Conservation (phyloP, 139 green algal species). For the Tetradesmus lagerheimii region DNA sequence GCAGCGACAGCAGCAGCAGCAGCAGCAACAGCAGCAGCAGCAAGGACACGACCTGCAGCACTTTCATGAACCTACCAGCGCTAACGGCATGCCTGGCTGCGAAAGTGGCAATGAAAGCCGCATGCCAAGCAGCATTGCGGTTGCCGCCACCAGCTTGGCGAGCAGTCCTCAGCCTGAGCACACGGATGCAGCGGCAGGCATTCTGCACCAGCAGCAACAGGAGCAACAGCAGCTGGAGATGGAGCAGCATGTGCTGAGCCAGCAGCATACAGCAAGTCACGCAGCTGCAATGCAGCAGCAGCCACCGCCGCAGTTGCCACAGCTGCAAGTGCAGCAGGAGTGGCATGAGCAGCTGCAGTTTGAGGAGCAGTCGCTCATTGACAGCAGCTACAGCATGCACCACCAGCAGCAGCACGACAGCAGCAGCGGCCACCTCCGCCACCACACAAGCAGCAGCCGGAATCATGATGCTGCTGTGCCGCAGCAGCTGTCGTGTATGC, state of each 20-base stretch:
- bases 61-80: not conserved
- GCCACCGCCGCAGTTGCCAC: not conserved
- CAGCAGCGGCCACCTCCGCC: no score
- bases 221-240: not conserved
- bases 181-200: not conserved
- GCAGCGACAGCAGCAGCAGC: not conserved
- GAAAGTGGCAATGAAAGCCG: not conserved
- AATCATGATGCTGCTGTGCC: not conserved
- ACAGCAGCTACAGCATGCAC: conserved; percentile 4
- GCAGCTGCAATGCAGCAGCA: not conserved
- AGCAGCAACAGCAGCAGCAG: not conserved
- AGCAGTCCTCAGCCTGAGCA: not conserved
- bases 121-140: conserved; percentile 13
- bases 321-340: conserved; percentile 10
- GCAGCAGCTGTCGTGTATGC: not conserved
- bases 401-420: not conserved
- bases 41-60: not conserved
- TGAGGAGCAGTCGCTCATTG: not conserved
- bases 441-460: not conserved
- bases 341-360: conserved; percentile 13
- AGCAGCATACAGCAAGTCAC: not conserved
- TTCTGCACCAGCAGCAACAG: not conserved
- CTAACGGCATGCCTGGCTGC: not conserved
- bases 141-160: not conserved
- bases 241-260: not conserved